A percentile compares a stretch with the other conserved stretches of the same genome.
Evolutionary conservation across 73 alveolate species (phyloP).

Genomic region (Paramecium bursaria): DNA sequence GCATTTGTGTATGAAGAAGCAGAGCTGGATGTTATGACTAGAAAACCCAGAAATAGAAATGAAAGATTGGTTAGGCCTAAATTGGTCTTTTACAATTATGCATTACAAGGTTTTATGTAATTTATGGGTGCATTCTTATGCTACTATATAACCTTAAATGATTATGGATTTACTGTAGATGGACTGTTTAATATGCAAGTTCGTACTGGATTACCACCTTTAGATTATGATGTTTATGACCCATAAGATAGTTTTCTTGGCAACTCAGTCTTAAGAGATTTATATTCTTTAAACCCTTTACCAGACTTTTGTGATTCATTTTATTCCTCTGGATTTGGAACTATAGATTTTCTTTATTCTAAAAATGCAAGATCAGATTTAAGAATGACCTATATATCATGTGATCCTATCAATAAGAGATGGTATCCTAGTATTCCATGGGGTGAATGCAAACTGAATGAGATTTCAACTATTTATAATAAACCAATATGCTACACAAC

Average conservation of each 20-base stretch:
- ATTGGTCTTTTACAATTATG: slow-evolving; percentile 15
- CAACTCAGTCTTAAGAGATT: slow-evolving; percentile 11
- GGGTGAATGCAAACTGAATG: slow-evolving; percentile 55
- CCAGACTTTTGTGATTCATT: too few species aligned
- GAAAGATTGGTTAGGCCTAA: slow-evolving; percentile 16
- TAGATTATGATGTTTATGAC: background rate
- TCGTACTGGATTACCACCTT: slow-evolving; percentile 43
- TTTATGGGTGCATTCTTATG: slow-evolving; percentile 20
- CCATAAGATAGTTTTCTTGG: slow-evolving; percentile 19
- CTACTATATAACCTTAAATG: slow-evolving; percentile 20
- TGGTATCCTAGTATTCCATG: slow-evolving; percentile 49
- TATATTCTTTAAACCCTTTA: too few species aligned
- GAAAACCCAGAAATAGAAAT: slow-evolving; percentile 83
- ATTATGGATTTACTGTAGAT: slow-evolving; percentile 33
- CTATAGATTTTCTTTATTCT: slow-evolving; percentile 39
- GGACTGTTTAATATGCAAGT: slow-evolving; percentile 4
- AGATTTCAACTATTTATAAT: slow-evolving; percentile 15
- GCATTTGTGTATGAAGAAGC: slow-evolving; percentile 91
- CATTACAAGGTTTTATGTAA: slow-evolving; percentile 7
- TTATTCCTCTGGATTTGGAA: background rate
- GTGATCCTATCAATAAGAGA: slow-evolving; percentile 31
- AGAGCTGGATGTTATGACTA: slow-evolving; percentile 87
- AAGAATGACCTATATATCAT: slow-evolving; percentile 16
- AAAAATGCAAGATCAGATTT: slow-evolving; percentile 18
- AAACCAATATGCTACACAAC: slow-evolving; percentile 49